Evolutionary conservation across 2,329 filamentous ascomycete genomes (phyloP).

Genomic region (Colletotrichum sp.): DNA sequence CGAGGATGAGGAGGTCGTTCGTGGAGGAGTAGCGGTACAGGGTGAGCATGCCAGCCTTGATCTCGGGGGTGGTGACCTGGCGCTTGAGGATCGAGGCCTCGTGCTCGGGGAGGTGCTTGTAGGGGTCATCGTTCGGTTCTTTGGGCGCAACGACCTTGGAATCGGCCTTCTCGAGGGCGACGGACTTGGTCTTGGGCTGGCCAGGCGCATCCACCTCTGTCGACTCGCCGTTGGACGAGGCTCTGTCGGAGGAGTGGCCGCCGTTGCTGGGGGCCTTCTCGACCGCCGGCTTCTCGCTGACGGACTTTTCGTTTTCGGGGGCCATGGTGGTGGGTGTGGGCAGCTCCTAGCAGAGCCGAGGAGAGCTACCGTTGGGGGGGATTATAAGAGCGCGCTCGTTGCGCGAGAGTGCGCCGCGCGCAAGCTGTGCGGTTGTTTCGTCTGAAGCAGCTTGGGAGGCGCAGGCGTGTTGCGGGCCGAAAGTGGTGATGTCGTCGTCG

Average conservation of each 20-base stretch:
- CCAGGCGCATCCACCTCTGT: slow-evolving; percentile 22
- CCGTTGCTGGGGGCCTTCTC: slow-evolving; percentile 29
- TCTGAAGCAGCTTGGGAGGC: neutral
- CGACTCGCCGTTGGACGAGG: slow-evolving; percentile 41
- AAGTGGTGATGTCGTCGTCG: slow-evolving; percentile 1
- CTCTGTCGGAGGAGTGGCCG: slow-evolving; percentile 28
- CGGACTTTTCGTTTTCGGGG: slow-evolving; percentile 7
- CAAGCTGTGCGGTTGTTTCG: neutral
- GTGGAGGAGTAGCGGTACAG: slow-evolving; percentile 74
- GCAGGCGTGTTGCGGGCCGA: neutral
- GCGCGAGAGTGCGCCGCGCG: slow-evolving; percentile 10
- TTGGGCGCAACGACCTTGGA: slow-evolving; percentile 40
- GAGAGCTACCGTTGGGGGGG: neutral
- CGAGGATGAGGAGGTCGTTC: slow-evolving; percentile 68
- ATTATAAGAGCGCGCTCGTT: neutral
- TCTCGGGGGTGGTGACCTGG: slow-evolving; percentile 69
- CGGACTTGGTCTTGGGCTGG: slow-evolving; percentile 21
- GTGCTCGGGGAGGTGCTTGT: slow-evolving; percentile 65
- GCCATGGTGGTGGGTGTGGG: neutral
- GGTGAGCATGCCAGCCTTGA: slow-evolving; percentile 67
- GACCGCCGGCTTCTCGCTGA: neutral
- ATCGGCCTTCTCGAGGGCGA: slow-evolving; percentile 45
- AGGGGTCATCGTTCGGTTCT: slow-evolving; percentile 57
- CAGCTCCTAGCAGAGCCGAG: neutral
- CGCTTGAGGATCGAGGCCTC: slow-evolving; percentile 71